Conservation (phyloP, 2,329 filamentous ascomycete species). For the Colletotrichum sp. region DNA sequence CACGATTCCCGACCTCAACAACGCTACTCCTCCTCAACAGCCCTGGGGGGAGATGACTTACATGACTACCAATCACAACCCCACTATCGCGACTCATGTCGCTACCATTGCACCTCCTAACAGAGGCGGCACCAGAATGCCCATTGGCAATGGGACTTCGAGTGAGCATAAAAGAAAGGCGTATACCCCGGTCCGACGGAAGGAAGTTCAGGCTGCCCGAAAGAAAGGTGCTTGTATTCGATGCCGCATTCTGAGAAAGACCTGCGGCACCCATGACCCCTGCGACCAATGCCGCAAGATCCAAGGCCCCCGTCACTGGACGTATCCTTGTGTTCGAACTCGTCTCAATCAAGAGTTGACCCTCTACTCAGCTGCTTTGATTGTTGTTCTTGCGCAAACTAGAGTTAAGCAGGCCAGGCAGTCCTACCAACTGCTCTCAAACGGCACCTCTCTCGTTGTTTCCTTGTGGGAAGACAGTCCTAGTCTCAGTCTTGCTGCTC, state of each 20-base stretch:
- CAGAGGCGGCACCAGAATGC: conserved; percentile 58
- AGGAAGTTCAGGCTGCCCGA: conserved; percentile 69
- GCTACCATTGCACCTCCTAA: conserved; percentile 23
- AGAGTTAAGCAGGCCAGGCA: conserved; percentile 61
- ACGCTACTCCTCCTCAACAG: conserved; percentile 31
- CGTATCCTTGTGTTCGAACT: conserved; percentile 66
- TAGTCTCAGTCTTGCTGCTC: conserved; percentile 17
- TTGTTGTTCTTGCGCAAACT: conserved; percentile 66
- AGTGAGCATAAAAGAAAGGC: conserved; percentile 24
- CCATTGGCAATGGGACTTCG: conserved; percentile 21
- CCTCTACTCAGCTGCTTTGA: conserved; percentile 67
- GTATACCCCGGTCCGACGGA: conserved; percentile 57
- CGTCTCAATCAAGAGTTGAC: conserved; percentile 66
- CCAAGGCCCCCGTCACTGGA: conserved; percentile 68
- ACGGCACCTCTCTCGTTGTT: conserved; percentile 39
- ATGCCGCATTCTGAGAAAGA: conserved; percentile 70
- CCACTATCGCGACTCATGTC: conserved; percentile 8
- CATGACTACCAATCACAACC: conserved; percentile 35
- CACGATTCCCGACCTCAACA: background rate
- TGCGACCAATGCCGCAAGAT: conserved; percentile 70
- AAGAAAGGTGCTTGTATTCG: conserved; percentile 70
- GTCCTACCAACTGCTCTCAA: conserved; percentile 52
- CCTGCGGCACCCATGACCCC: conserved; percentile 67
- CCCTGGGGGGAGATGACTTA: conserved; percentile 62
- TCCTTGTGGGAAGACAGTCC: conserved; percentile 22